A percentile compares a stretch with the other conserved stretches of the same genome.
phyloP scores from a whole-genome alignment of 352 stramenopile genomes.

The Aphanomyces stellatus region DNA sequence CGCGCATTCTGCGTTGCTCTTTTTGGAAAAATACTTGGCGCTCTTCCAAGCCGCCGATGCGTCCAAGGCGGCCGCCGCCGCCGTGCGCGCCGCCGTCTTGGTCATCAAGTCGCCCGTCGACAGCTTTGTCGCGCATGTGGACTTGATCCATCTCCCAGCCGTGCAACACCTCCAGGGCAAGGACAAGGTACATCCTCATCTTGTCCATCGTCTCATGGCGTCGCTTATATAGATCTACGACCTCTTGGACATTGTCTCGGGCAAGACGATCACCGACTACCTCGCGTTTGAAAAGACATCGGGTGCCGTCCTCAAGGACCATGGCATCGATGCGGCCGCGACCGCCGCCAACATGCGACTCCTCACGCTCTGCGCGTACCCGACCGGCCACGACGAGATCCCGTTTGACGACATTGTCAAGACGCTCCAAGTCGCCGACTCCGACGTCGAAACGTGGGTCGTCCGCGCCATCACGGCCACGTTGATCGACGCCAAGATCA shows the following conservation, averaged over 20 bases:
- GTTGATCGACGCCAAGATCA: slow-evolving; percentile 91
- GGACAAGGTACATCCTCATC: slow-evolving; percentile 20
- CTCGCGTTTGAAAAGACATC: slow-evolving; percentile 67
- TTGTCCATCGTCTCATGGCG: not conserved
- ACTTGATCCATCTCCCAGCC: slow-evolving; percentile 70
- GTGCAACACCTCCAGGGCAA: slow-evolving; percentile 64
- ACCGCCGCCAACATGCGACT: slow-evolving; percentile 85
- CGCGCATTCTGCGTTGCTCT: slow-evolving; percentile 45
- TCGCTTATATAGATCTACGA: slow-evolving; percentile 49
- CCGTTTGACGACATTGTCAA: slow-evolving; percentile 79
- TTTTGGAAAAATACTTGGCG: slow-evolving; percentile 67
- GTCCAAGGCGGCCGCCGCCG: slow-evolving; percentile 55
- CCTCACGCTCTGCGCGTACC: slow-evolving; percentile 87
- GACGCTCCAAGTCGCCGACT: slow-evolving; percentile 69
- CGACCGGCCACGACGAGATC: slow-evolving; percentile 88
- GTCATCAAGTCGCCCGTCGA: slow-evolving; percentile 86
- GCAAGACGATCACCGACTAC: slow-evolving; percentile 89
- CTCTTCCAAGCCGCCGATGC: slow-evolving; percentile 50
- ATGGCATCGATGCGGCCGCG: slow-evolving; percentile 47
- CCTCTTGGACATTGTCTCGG: slow-evolving; percentile 89
- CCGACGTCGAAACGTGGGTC: slow-evolving; percentile 91
- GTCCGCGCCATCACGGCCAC: slow-evolving; percentile 88
- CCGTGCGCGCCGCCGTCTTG: slow-evolving; percentile 70
- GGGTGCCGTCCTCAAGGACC: slow-evolving; percentile 49
- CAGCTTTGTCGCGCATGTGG: slow-evolving; percentile 85